Evolutionary conservation across 495 filamentous ascomycete species (phyloP).

Genomic region (Zalerion maritima): DNA sequence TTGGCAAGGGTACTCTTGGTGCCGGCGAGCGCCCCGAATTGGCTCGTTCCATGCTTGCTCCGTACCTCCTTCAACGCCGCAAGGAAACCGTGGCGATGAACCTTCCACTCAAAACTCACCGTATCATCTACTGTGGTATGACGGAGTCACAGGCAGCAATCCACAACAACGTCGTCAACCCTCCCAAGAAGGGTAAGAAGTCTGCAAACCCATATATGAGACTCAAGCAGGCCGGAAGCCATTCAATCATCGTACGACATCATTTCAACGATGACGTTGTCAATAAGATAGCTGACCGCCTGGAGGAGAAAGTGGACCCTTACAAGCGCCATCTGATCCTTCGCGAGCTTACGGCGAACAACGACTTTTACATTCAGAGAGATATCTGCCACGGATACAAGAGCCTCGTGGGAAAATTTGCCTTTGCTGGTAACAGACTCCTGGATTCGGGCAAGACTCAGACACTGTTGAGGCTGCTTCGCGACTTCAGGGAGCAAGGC

Average conservation of each 20-base stretch:
- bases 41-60: conserved; percentile 83
- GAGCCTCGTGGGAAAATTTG: conserved; percentile 51
- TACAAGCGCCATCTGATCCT: conserved; percentile 47
- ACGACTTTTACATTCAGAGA: conserved; percentile 77
- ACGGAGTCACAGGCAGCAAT: conserved; percentile 51
- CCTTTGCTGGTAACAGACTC: conserved; percentile 64
- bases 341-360: conserved; percentile 36
- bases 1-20: conserved; percentile 58
- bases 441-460: conserved; percentile 86
- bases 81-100: conserved; percentile 89
- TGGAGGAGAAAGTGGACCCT: conserved; percentile 40
- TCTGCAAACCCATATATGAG: no score
- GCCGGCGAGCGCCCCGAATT: conserved; percentile 72
- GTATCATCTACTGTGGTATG: conserved; percentile 67
- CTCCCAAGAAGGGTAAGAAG: no score
- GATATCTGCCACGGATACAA: conserved; percentile 58
- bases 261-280: conserved; percentile 62
- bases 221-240: conserved; percentile 82
- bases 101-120: conserved; percentile 65
- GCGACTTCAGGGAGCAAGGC: conserved; percentile 59
- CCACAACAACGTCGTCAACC: conserved; percentile 53
- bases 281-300: conserved; percentile 59
- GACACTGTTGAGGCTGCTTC: conserved; percentile 57
- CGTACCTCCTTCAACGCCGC: conserved; percentile 84
- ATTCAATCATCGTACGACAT: conserved; percentile 72